phyloP scores from a whole-genome alignment of 2,329 filamentous ascomycete species.

The Botrytis medusae region DNA sequence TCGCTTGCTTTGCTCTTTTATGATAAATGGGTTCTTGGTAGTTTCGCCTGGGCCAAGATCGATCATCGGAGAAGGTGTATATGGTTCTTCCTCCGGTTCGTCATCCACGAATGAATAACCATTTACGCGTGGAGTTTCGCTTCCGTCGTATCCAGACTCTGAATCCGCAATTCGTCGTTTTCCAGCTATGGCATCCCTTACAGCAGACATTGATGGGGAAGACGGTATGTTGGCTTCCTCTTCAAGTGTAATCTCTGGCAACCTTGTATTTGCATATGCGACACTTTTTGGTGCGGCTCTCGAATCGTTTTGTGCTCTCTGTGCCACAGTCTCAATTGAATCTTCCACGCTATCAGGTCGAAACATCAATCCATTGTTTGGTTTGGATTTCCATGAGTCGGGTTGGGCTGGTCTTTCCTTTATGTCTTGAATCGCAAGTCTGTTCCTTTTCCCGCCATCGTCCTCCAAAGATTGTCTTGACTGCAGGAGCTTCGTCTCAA shows the following conservation, averaged over 20 bases:
- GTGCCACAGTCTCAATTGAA: constrained; percentile 58
- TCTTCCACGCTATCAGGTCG: constrained; percentile 64
- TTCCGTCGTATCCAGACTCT: constrained; percentile 56
- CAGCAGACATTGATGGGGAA: constrained; percentile 80
- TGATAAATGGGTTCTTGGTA: constrained; percentile 76
- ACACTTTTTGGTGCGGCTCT: constrained; percentile 75
- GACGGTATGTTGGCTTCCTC: constrained; percentile 54
- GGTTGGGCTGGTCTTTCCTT: constrained; percentile 74
- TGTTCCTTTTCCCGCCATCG: constrained; percentile 56
- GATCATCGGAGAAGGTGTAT: constrained; percentile 47
- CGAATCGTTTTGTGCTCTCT: constrained; percentile 68
- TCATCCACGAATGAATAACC: constrained; percentile 95
- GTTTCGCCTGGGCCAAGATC: constrained; percentile 59
- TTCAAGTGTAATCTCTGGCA: constrained; percentile 53
- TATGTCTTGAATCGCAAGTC: constrained; percentile 63
- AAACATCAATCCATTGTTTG: constrained; percentile 90
- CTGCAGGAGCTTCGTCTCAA: constrained; percentile 53
- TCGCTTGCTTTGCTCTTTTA: constrained; percentile 70
- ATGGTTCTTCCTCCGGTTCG: constrained; percentile 55
- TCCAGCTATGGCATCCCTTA: constrained; percentile 81
- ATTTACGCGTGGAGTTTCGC: constrained; percentile 85
- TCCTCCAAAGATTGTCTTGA: constrained; percentile 50
- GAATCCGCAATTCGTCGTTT: constrained; percentile 61
- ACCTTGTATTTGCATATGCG: constrained; percentile 79
- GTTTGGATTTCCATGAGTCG: constrained; percentile 71